Evolutionary conservation across 495 filamentous ascomycete species (phyloP).

Genomic region (Daldinia caldariorum): DNA sequence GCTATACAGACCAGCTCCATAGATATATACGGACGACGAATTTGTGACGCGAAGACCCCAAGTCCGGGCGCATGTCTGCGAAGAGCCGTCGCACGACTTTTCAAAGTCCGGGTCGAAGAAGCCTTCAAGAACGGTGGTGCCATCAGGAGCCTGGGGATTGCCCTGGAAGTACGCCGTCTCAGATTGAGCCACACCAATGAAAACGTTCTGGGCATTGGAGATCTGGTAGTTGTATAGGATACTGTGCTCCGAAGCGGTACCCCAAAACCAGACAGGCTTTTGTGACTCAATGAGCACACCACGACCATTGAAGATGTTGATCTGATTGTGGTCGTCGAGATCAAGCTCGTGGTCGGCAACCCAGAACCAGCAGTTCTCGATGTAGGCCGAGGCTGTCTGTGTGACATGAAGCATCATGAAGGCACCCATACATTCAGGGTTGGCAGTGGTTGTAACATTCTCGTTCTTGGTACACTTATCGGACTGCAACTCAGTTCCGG

Average conservation of each 20-base stretch:
- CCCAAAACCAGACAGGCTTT: conserved; percentile 75
- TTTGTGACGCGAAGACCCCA: conserved; percentile 84
- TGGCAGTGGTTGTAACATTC: conserved; percentile 61
- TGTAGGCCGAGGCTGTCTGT: conserved; percentile 72
- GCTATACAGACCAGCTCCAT: conserved; percentile 82
- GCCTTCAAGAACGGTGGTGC: conserved; percentile 68
- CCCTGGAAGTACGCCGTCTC: conserved; percentile 94
- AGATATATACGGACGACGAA: conserved; percentile 73
- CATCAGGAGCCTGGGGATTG: conserved; percentile 78
- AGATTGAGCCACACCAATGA: conserved; percentile 86
- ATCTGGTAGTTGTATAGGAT: conserved; percentile 91
- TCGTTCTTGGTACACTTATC: conserved; percentile 79
- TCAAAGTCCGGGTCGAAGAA: conserved; percentile 83
- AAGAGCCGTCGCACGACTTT: conserved; percentile 67
- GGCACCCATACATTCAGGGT: conserved; percentile 71
- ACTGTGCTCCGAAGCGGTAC: conserved; percentile 86
- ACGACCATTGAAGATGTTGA: conserved; percentile 91
- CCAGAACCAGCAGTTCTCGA: conserved; percentile 97
- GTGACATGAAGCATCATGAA: conserved; percentile 88
- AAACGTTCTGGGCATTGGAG: conserved; percentile 80
- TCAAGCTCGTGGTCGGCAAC: conserved; percentile 94
- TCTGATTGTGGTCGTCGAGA: conserved; percentile 76
- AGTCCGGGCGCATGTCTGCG: conserved; percentile 75
- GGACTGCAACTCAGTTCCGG: conserved; percentile 82
- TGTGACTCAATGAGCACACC: conserved; percentile 79